Conservation (phyloP, 257 asterid genomes). For the Phtheirospermum japonicum region DNA sequence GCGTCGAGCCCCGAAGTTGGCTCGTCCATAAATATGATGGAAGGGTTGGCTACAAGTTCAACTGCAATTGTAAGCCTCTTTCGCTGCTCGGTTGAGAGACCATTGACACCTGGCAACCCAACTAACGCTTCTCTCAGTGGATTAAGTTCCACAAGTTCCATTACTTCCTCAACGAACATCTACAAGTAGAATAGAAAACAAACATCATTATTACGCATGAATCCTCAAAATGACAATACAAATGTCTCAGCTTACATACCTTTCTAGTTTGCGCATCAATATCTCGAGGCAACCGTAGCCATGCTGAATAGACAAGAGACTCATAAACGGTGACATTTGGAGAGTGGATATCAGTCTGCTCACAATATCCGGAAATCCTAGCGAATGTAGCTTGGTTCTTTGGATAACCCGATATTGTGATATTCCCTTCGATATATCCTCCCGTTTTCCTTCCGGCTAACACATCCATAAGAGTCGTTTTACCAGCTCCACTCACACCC, state of each 20-base stretch:
- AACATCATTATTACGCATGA: background rate
- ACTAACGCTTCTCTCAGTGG: slow-evolving; percentile 43
- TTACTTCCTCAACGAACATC: slow-evolving; percentile 54
- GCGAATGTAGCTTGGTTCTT: slow-evolving; percentile 39
- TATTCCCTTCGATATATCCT: slow-evolving; percentile 63
- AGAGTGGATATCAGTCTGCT: slow-evolving; percentile 37
- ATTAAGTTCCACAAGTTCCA: slow-evolving; percentile 60
- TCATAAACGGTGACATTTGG: slow-evolving; percentile 35
- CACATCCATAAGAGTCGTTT: slow-evolving; percentile 85
- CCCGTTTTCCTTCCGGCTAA: slow-evolving; percentile 78
- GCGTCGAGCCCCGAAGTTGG: slow-evolving; percentile 65
- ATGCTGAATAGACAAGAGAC: slow-evolving; percentile 52
- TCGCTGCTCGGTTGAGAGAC: slow-evolving; percentile 58
- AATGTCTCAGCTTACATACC: slow-evolving; percentile 27
- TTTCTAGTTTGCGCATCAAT: slow-evolving; percentile 44
- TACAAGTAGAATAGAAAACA: slow-evolving; percentile 17
- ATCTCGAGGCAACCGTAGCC: slow-evolving; percentile 64
- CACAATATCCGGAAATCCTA: slow-evolving; percentile 38
- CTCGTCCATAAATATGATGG: slow-evolving; percentile 61
- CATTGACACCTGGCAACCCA: slow-evolving; percentile 52
- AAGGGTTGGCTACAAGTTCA: slow-evolving; percentile 60
- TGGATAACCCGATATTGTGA: slow-evolving; percentile 67
- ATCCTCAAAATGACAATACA: background rate
- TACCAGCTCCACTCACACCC: slow-evolving; percentile 83
- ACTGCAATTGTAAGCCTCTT: slow-evolving; percentile 67